phyloP scores from a whole-genome alignment of 805 yeast species.

The Metschnikowia dekortorum region DNA sequence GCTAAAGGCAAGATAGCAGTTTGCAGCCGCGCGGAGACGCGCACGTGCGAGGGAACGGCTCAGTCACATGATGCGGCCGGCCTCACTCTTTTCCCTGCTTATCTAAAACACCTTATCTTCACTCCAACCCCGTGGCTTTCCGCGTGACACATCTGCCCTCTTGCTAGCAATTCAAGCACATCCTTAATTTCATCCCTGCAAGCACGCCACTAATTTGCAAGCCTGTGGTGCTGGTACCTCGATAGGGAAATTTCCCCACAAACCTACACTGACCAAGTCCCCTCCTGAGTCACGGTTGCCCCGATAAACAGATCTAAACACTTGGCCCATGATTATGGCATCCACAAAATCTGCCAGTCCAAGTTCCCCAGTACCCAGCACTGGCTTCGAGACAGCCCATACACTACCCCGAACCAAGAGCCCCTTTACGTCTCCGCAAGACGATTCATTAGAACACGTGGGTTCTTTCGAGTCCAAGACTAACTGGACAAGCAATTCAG shows the following conservation, averaged over 20 bases:
- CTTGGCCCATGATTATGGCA: background rate
- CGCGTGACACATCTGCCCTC: too few relatives aligned
- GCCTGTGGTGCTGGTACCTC: background rate
- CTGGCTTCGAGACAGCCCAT: background rate
- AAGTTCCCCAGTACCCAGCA: background rate
- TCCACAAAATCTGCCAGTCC: background rate
- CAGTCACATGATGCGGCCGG: constrained; percentile 8
- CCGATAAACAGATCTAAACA: background rate
- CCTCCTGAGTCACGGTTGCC: background rate
- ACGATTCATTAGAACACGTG: background rate
- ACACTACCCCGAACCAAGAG: background rate
- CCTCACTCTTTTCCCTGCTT: constrained; percentile 1
- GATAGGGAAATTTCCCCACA: background rate
- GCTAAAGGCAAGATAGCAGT: background rate
- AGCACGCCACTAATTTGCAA: background rate
- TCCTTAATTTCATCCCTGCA: background rate
- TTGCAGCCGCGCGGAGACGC: constrained; percentile 3
- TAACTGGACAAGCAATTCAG: background rate
- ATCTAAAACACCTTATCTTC: constrained; percentile 7
- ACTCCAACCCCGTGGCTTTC: background rate
- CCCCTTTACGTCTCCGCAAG: background rate
- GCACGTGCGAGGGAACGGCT: background rate
- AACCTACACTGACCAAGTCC: background rate
- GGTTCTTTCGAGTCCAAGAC: background rate
- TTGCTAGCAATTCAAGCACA: too few relatives aligned